Evolutionary conservation across 1,284 basidiomycete genomes (phyloP), one percentile per base, ranked within the genome.

Genomic region (Ceratobasidium sp.): DNA sequence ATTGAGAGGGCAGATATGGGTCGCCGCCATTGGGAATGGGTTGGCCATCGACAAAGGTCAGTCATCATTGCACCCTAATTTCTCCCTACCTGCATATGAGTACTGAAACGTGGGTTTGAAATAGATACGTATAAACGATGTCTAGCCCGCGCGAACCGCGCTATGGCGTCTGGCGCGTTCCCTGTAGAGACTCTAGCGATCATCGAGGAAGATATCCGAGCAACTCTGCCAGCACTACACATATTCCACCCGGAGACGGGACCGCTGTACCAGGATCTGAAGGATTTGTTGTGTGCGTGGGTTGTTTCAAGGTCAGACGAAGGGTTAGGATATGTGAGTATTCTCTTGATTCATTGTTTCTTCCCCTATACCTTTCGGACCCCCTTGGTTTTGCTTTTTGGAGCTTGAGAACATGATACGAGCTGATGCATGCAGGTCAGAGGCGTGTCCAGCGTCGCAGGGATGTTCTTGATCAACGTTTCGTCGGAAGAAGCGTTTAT

Each of bases 401-500:
- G 41, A 5, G 28, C 28, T 30, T 13, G 14, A n/a, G n/a, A n/a
- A n/a, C n/a, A n/a, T n/a, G n/a, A n/a, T n/a, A n/a, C n/a, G n/a
- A n/a, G n/a, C 13, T 71, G 59, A 18, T 44, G 26, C 23, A 41
- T 43, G 21, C 26, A 76, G 76, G 75, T 75, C 28, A 57, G 74
- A 18, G 80, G 81, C 13, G 76, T 78, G 1, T 78, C 81, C 8
- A 79, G 82, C 23, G 86, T 98, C 46, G 93, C 92, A 11, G 95
- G 92, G 0, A 96, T 98, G 91, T 85, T 98, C 74, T 83, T 98
- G 43, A 85, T 98, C 78, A 96, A 93, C 78, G 92, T 98, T 87
- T 84, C 93, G 0, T 82, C 87, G 13, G 87, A 89, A 44, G 89
- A 89, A 79, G 95, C 91, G 0, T 98, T 98, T 79, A 83, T 95